Conservation (phyloP, 306 rosid genomes). For the Medicago lupulina region DNA sequence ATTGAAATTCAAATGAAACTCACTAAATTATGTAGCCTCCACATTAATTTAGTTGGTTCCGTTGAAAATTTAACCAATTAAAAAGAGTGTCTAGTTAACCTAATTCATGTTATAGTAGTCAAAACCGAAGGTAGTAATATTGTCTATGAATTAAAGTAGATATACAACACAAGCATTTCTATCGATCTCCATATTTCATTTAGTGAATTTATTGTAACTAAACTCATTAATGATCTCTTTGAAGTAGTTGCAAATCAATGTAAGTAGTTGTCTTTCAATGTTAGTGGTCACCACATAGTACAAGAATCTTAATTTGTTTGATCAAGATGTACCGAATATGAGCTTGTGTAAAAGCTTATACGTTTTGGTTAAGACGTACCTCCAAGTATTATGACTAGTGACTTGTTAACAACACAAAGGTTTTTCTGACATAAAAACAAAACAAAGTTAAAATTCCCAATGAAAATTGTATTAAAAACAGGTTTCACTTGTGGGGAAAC, state of each 20-base stretch:
- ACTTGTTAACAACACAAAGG: too few relatives aligned
- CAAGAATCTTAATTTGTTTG: conserved; percentile 25
- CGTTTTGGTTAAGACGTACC: conserved; percentile 5
- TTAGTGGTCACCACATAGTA: conserved; percentile 4
- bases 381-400: background rate
- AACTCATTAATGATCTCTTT: conserved; percentile 1
- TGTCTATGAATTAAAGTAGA: background rate
- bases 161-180: background rate
- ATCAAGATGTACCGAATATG: background rate
- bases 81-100: too few relatives aligned
- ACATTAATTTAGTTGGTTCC: too few relatives aligned
- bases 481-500: background rate
- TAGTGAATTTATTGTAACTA: conserved; percentile 1
- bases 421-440: too few relatives aligned
- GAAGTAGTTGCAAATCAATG: background rate
- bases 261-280: conserved; percentile 5
- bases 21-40: too few relatives aligned
- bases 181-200: background rate
- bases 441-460: background rate
- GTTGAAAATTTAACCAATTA: too few relatives aligned
- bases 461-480: background rate
- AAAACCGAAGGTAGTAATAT: background rate
- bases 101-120: too few relatives aligned
- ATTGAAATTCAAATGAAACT: too few relatives aligned
- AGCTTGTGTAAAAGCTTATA: background rate